Evolutionary conservation across 2,329 filamentous ascomycete genomes (phyloP), one percentile per base, ranked within the genome.

Genomic region (Cladobotryum protrusum): DNA sequence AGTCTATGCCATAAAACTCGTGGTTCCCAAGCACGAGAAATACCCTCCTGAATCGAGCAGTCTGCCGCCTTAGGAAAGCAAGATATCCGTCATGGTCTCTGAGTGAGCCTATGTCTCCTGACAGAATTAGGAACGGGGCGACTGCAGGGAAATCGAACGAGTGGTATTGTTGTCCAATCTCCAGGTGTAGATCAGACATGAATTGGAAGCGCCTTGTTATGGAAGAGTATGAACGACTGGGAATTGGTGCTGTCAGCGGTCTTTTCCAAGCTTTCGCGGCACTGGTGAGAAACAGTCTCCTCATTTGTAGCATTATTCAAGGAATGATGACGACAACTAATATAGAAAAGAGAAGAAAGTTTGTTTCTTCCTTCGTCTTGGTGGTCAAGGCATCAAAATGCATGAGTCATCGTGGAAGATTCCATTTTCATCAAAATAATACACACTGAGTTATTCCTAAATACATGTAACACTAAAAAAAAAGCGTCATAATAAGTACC

Each of bases 11-110:
- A 56, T 76, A 78, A 58, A 78, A 79, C 57, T 80, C 77, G 56
- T 79, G 76, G 57, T 80, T 79, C 0, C 75, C 77, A 1, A 79
- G 66, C 0, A 79, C 67, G 1, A 78, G 60, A 45, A 78, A 72
- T 2, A 79, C 69, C 4, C 61, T 63, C 6, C 71, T 59, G 55
- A 70, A 79, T 4, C 65, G 64, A 14, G 59, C 53, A n/a, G 66
- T 67, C 49, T 76, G 74, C 4, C 55, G 55, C 8, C 60, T 53
- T 18, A 79, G 65, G 53, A 79, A 78, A 4, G 52, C 52, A 3
- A 69, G 63, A 57, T 76, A 77, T 2, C 52, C 59, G 4, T 72
- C 67, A 54, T 75, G 73, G 55, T 78, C 70, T 46, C 66, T 59
- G 6, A 80, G 66, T 3, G 70, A 68, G 3, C 77, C 77, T 19